Conservation (phyloP, 1,284 basidiomycete genomes). For the Cryptococcus sp. region DNA sequence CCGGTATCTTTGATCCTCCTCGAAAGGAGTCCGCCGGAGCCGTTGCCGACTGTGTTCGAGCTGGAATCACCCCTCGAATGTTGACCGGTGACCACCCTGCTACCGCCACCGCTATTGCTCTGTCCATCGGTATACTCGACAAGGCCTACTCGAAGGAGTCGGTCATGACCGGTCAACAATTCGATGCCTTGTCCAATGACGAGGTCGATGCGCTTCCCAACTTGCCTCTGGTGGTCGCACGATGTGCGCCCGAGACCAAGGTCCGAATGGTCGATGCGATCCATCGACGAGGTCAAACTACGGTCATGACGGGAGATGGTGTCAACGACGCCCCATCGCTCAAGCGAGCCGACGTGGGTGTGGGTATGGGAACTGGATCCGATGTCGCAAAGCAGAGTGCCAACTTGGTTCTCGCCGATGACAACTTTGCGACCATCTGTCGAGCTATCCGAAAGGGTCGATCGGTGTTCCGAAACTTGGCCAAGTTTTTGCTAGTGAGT, state of each 20-base stretch:
- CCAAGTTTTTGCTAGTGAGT: conserved; percentile 43
- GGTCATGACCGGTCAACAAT: conserved; percentile 56
- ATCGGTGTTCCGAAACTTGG: conserved; percentile 50
- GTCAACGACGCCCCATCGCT: conserved; percentile 58
- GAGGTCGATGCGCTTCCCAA: conserved; percentile 56
- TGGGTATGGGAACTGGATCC: conserved; percentile 67
- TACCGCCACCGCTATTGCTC: conserved; percentile 51
- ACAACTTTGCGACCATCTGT: conserved; percentile 67
- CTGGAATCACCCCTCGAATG: conserved; percentile 65
- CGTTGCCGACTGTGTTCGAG: conserved; percentile 58
- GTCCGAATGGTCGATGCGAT: conserved; percentile 57
- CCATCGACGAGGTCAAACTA: conserved; percentile 49
- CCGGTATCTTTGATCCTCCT: conserved; percentile 66
- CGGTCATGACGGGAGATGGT: conserved; percentile 51
- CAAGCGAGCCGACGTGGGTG: conserved; percentile 58
- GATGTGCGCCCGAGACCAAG: conserved; percentile 54
- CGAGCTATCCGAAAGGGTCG: conserved; percentile 63
- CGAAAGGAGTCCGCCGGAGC: conserved; percentile 60
- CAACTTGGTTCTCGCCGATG: conserved; percentile 62
- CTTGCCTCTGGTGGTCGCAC: conserved; percentile 57
- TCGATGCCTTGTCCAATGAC: conserved; percentile 58
- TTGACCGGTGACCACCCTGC: conserved; percentile 52
- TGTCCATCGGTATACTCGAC: conserved; percentile 54
- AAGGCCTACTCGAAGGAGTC: conserved; percentile 41
- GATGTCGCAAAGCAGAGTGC: conserved; percentile 60